These are phyloP conservation scores for Tetratostichococcus sp. DNA, from an alignment of 139 green algal genomes.

Conservation along the genomic window DNA sequence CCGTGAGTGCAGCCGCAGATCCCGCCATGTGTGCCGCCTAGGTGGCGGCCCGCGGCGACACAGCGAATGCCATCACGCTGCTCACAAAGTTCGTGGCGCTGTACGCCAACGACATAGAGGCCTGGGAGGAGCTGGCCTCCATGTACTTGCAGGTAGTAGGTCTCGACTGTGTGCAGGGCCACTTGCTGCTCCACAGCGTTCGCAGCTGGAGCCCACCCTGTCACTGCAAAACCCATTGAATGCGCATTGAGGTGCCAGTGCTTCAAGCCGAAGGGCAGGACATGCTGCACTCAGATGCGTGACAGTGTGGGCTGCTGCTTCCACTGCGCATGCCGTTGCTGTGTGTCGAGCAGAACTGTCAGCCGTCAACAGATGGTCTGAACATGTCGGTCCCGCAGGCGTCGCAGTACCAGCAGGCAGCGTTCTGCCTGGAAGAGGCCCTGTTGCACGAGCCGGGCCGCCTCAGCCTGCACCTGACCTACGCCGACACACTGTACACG, in stretches of 20 bases:
- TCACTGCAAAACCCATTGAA: no score
- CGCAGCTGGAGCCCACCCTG: no score
- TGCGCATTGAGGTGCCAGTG: no score
- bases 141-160: conserved; percentile 68
- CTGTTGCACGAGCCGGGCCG: conserved; percentile 59
- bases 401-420: conserved; percentile 72
- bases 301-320: no score
- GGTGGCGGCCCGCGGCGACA: conserved; percentile 31
- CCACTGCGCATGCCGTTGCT: no score
- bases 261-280: no score
- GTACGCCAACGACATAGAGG: conserved; percentile 62
- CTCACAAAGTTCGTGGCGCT: conserved; percentile 64
- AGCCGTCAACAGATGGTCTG: no score
- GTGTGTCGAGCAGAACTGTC: no score
- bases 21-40: background rate
- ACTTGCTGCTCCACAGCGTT: no score
- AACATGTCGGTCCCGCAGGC: no score
- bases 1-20: no score
- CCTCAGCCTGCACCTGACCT: conserved; percentile 47
- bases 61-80: conserved; percentile 43
- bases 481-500: conserved; percentile 77
- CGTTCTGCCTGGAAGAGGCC: conserved; percentile 84
- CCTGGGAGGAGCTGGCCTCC: conserved; percentile 80
- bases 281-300: no score
- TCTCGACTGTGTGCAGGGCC: background rate